phyloP scores from a whole-genome alignment of 2,329 filamentous ascomycete species.

The Knufia petricola region DNA sequence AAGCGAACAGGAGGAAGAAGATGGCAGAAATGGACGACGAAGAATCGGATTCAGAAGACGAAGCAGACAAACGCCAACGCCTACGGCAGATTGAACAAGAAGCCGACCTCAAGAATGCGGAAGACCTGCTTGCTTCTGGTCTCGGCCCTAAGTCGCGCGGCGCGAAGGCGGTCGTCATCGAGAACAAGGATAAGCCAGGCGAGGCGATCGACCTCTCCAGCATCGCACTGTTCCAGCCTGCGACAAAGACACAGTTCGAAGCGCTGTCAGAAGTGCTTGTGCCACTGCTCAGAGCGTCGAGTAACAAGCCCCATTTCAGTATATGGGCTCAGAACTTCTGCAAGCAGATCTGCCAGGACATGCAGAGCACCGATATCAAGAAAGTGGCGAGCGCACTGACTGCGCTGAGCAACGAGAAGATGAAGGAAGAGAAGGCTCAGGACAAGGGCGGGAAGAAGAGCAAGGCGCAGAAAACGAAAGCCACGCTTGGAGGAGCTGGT shows the following conservation, averaged over 20 bases:
- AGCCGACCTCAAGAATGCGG: slow-evolving; percentile 76
- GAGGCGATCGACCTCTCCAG: slow-evolving; percentile 71
- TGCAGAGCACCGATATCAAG: slow-evolving; percentile 91
- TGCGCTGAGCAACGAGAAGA: slow-evolving; percentile 91
- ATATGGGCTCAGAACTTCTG: slow-evolving; percentile 85
- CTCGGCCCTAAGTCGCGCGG: slow-evolving; percentile 62
- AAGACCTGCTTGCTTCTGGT: slow-evolving; percentile 77
- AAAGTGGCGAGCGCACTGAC: slow-evolving; percentile 83
- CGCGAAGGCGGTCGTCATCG: slow-evolving; percentile 56
- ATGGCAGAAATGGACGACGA: slow-evolving; percentile 48
- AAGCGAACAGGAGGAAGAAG: slow-evolving; percentile 51
- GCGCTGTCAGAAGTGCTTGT: slow-evolving; percentile 67
- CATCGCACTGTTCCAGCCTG: slow-evolving; percentile 79
- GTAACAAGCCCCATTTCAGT: slow-evolving; percentile 82
- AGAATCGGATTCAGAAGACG: slow-evolving; percentile 58
- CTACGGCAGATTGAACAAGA: slow-evolving; percentile 75
- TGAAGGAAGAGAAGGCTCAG: slow-evolving; percentile 93
- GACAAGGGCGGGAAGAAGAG: slow-evolving; percentile 94
- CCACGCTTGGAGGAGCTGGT: slow-evolving; percentile 58
- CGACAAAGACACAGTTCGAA: slow-evolving; percentile 77
- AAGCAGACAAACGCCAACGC: slow-evolving; percentile 62
- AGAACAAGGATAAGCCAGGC: slow-evolving; percentile 63
- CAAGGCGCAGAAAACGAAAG: slow-evolving; percentile 94
- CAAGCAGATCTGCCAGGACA: slow-evolving; percentile 76
- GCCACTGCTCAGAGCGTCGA: slow-evolving; percentile 63